Evolutionary conservation across 1,284 basidiomycete species (phyloP).

Genomic region (Naganishia cerealis): DNA sequence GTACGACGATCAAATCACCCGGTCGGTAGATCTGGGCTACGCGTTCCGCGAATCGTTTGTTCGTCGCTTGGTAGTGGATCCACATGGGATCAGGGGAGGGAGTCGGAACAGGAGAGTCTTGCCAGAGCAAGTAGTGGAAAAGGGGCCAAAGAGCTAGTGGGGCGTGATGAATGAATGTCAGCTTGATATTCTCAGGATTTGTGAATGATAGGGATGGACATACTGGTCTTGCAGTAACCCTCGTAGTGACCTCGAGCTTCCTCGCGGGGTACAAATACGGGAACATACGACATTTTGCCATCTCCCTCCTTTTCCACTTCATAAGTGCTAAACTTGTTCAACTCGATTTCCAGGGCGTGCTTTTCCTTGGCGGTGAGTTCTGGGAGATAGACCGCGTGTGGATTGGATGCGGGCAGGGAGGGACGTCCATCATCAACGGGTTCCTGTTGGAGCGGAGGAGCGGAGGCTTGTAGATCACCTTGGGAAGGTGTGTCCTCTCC

Average conservation of each 20-base stretch:
- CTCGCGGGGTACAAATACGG: slow-evolving; percentile 88
- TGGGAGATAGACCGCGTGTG: slow-evolving; percentile 34
- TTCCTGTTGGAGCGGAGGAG: slow-evolving; percentile 4
- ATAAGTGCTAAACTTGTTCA: slow-evolving; percentile 64
- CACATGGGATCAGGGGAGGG: slow-evolving; percentile 71
- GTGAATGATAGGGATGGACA: slow-evolving; percentile 47
- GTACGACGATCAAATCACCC: slow-evolving; percentile 87
- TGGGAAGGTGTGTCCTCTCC: slow-evolving; percentile 30
- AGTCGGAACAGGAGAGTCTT: slow-evolving; percentile 66
- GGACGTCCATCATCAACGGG: slow-evolving; percentile 21
- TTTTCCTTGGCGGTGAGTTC: slow-evolving; percentile 64
- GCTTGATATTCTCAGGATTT: slow-evolving; percentile 27
- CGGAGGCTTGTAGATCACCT: slow-evolving; percentile 11
- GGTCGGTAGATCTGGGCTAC: slow-evolving; percentile 75
- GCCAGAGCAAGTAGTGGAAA: slow-evolving; percentile 98
- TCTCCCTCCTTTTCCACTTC: slow-evolving; percentile 58
- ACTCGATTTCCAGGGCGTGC: slow-evolving; percentile 63
- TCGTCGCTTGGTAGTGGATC: slow-evolving; percentile 79
- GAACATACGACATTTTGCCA: slow-evolving; percentile 70
- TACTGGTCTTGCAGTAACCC: slow-evolving; percentile 96
- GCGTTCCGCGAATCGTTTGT: slow-evolving; percentile 77
- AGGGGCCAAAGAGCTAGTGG: slow-evolving; percentile 85
- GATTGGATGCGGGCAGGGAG: slow-evolving; percentile 9
- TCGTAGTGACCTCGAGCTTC: slow-evolving; percentile 91
- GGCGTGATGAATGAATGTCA: slow-evolving; percentile 12